Base-by-base conservation (phyloP, 2,329 filamentous ascomycete species). In the Fusarium denticulatum region DNA sequence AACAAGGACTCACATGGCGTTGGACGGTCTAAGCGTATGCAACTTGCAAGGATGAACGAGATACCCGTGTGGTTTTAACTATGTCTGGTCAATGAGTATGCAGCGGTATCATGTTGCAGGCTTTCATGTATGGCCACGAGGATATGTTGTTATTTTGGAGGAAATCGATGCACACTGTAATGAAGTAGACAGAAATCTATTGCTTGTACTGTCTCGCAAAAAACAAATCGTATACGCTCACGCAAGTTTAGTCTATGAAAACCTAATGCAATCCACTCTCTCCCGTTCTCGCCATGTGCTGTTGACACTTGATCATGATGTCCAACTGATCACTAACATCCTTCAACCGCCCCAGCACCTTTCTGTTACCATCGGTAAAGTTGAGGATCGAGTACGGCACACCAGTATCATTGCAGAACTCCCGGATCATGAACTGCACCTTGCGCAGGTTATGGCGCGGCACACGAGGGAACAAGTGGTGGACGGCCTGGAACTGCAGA, bases 401-500 rank as follows among this genome's bases (percentile, higher is more conserved):
- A 9, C 85, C 85, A 3, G 89, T 90, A 32, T 92, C 89, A n/a
- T 87, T 80, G 78, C 89, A 92, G 75, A 92, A 93, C 47, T 90
- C 87, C 75, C 85, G 86, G 4, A 92, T 90, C 47, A 91, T 79
- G 65, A 80, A 83, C 81, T 93, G 91, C 6, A 87, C 86, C 71
- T 84, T 82, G 59, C 92, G 85, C 15, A 93, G 82, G 79, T 93
- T 93, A 80, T 93, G 92, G 30, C 91, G 83, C 3, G 92, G 92
- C 60, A 93, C 85, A 9, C 92, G 86, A 6, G 92, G 91, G 77
- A 91, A 93, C 16, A 93, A 81, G 74, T 94, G 91, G 80, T 94
- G 91, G 5, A 93, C 87, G 12, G 88, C 91, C 81, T 93, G 92
- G 82, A 93, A 94, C 81, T 93, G 92, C 34, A 94, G 84, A 3